Conservation (phyloP, 2,329 filamentous ascomycete genomes). For the Pseudogymnoascus sp. region DNA sequence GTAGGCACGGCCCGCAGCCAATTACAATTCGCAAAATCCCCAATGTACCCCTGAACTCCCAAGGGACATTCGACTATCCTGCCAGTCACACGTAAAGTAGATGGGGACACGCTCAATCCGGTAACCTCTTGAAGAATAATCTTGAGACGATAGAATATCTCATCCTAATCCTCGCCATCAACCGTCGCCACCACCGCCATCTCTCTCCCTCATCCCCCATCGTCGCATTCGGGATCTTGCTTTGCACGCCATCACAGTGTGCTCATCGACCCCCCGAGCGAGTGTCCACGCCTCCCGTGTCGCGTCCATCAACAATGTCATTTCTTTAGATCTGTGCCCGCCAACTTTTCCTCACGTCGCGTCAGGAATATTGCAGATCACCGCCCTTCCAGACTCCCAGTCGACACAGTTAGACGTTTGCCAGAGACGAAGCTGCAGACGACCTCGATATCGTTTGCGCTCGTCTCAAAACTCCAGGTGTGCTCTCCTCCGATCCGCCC, state of each 20-base stretch:
- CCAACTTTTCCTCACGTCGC: constrained; percentile 13
- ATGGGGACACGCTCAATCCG: constrained; percentile 4
- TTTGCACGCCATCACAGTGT: constrained; percentile 17
- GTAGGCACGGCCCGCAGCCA: neutral
- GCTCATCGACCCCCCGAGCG: constrained; percentile 21
- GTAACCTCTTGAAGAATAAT: neutral
- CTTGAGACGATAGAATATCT: neutral
- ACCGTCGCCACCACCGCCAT: neutral
- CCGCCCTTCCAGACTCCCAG: constrained; percentile 10
- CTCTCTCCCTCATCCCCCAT: neutral
- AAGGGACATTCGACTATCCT: constrained; percentile 2
- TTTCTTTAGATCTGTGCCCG: constrained; percentile 22
- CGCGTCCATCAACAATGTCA: constrained; percentile 23
- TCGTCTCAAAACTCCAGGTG: constrained; percentile 52
- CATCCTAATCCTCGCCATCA: neutral
- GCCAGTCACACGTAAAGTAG: constrained; percentile 4
- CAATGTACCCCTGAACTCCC: constrained; percentile 3
- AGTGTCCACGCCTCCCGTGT: constrained; percentile 20
- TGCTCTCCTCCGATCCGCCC: constrained; percentile 14
- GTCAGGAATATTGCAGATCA: constrained; percentile 8
- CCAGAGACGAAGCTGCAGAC: constrained; percentile 48
- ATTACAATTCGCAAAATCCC: constrained; percentile 1
- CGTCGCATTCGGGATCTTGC: neutral
- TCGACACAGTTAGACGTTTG: constrained; percentile 14
- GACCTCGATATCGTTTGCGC: constrained; percentile 52